Conservation (phyloP, 495 filamentous ascomycete genomes). For the Astrocystis sublimbata region DNA sequence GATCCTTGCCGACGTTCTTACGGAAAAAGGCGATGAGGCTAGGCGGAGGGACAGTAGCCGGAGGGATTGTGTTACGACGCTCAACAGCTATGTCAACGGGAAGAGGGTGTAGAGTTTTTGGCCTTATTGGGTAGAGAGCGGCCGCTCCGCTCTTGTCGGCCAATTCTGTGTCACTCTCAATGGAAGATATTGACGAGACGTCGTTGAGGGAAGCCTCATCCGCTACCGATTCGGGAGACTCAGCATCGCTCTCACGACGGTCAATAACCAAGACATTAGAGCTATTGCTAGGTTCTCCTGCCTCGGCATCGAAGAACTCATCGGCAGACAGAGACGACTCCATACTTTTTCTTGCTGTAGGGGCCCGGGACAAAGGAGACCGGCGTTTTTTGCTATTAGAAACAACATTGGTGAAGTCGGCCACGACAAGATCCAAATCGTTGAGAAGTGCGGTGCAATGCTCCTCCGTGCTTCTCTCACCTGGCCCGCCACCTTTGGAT, state of each 20-base stretch:
- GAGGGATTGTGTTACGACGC: conserved; percentile 69
- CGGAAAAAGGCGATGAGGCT: conserved; percentile 91
- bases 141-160: conserved; percentile 42
- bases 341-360: conserved; percentile 68
- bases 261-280: conserved; percentile 76
- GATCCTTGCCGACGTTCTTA: conserved; percentile 97
- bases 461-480: conserved; percentile 66
- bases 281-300: conserved; percentile 55
- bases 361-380: conserved; percentile 48
- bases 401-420: conserved; percentile 77
- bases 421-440: conserved; percentile 78
- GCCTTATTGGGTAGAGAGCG: conserved; percentile 67
- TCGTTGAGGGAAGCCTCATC: conserved; percentile 62
- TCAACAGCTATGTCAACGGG: conserved; percentile 63
- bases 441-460: conserved; percentile 76
- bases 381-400: conserved; percentile 77
- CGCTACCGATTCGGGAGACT: conserved; percentile 49
- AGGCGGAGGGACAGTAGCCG: conserved; percentile 75
- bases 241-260: conserved; percentile 61
- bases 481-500: conserved; percentile 38
- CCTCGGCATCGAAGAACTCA: conserved; percentile 93
- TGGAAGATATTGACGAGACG: conserved; percentile 60
- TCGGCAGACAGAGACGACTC: conserved; percentile 75
- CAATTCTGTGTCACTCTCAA: conserved; percentile 53
- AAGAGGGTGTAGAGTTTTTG: conserved; percentile 75